A percentile compares a stretch with the other conserved stretches of the same genome.
Conservation (phyloP, 2,329 filamentous ascomycete genomes). For the Alternaria conjuncta region DNA sequence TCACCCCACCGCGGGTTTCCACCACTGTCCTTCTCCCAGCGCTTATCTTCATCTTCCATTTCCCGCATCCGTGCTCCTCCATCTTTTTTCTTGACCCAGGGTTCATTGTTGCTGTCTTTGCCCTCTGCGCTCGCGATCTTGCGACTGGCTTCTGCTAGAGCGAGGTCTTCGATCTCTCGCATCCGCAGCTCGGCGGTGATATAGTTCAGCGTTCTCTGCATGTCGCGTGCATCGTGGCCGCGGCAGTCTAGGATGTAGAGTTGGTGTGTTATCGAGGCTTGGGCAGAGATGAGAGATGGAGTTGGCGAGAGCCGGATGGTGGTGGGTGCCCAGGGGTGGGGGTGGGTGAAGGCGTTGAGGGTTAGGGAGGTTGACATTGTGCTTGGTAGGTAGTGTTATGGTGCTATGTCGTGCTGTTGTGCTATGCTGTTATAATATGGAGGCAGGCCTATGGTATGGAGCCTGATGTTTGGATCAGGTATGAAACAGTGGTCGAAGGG, state of each 20-base stretch:
- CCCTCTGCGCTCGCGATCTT: background rate
- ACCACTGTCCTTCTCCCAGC: background rate
- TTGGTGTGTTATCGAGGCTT: background rate
- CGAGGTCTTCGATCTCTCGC: background rate
- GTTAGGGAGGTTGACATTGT: background rate
- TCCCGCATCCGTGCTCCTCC: background rate
- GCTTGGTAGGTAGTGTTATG: background rate
- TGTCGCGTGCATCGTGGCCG: slow-evolving; percentile 6
- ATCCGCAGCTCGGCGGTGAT: background rate
- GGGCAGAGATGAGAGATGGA: background rate
- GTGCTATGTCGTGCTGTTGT: background rate
- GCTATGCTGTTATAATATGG: background rate
- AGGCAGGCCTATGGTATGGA: background rate
- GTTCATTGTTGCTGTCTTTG: background rate
- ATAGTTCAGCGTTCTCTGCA: slow-evolving; percentile 1
- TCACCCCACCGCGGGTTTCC: slow-evolving; percentile 2
- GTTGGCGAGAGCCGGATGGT: background rate
- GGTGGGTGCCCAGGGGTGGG: background rate
- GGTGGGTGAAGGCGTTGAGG: background rate
- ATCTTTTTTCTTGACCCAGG: background rate
- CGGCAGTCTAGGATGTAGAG: slow-evolving; percentile 3
- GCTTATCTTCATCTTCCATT: background rate
- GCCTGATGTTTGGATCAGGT: background rate
- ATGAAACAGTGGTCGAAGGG: background rate
- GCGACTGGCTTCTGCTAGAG: background rate